phyloP scores from a whole-genome alignment of 805 yeast species.

The Ogataea neopini region DNA sequence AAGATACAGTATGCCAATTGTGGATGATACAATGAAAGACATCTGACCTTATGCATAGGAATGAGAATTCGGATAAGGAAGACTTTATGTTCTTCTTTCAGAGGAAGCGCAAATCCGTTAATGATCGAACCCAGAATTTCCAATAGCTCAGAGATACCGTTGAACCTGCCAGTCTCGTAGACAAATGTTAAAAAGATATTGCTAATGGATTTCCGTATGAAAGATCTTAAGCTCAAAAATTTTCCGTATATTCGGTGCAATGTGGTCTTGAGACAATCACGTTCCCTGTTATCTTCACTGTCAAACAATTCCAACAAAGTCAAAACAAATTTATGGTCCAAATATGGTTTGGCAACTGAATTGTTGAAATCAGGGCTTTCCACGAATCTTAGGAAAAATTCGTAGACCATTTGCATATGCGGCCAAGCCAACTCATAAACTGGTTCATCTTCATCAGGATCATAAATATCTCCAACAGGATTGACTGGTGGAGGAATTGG shows the following conservation, averaged over 20 bases:
- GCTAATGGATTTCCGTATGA: constrained; percentile 86
- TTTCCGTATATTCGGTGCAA: constrained; percentile 96
- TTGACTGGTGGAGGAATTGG: constrained; percentile 98
- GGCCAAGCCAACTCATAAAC: constrained; percentile 97
- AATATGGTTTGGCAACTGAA: constrained; percentile 87
- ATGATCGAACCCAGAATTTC: constrained; percentile 96
- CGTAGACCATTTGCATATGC: constrained; percentile 96
- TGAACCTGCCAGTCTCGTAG: constrained; percentile 93
- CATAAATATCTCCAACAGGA: constrained; percentile 93
- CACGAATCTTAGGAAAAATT: constrained; percentile 86
- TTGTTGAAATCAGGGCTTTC: constrained; percentile 95
- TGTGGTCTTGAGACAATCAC: constrained; percentile 93
- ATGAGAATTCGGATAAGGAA: constrained; percentile 82
- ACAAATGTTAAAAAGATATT: constrained; percentile 91
- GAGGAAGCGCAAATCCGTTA: constrained; percentile 95
- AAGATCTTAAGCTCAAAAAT: constrained; percentile 84
- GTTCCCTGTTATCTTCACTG: constrained; percentile 93
- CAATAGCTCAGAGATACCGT: constrained; percentile 91
- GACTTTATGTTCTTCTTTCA: constrained; percentile 95
- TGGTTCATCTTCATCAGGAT: constrained; percentile 99
- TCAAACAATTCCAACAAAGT: constrained; percentile 86
- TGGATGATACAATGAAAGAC: constrained; percentile 89
- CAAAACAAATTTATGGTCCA: constrained; percentile 87
- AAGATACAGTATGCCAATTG: constrained; percentile 96
- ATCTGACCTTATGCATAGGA: constrained; percentile 90